A percentile compares a stretch with the other conserved stretches of the same genome.
These are phyloP conservation scores for Zalaria sp. DNA, from an alignment of 2,329 filamentous ascomycete species.

Conservation along the genomic window DNA sequence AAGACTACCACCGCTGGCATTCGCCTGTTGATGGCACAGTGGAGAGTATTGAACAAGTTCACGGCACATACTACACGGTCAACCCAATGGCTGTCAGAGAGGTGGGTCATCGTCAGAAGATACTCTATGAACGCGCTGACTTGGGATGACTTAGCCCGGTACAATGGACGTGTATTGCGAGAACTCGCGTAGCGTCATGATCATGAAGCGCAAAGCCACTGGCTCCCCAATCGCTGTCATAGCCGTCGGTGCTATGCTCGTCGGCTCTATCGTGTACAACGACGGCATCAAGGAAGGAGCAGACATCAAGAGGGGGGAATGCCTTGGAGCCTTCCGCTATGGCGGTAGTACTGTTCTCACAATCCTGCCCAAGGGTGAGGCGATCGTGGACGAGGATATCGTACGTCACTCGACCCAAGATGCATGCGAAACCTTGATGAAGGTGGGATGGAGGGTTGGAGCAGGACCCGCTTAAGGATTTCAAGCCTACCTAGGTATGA, in stretches of 20 bases:
- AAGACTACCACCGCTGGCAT: conserved; percentile 29
- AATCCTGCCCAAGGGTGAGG: conserved; percentile 21
- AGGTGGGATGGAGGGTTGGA: conserved; percentile 23
- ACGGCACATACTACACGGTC: conserved; percentile 27
- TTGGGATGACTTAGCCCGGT: conserved; percentile 9
- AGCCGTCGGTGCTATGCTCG: conserved; percentile 30
- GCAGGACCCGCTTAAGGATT: neutral
- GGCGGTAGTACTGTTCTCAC: conserved; percentile 30
- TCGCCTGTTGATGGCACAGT: conserved; percentile 20
- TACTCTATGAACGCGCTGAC: too few relatives aligned
- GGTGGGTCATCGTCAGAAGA: neutral
- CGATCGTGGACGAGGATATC: conserved; percentile 24
- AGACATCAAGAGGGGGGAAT: conserved; percentile 23
- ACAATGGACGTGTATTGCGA: conserved; percentile 30
- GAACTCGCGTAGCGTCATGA: conserved; percentile 27
- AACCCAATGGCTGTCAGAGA: conserved; percentile 29
- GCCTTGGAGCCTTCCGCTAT: conserved; percentile 27
- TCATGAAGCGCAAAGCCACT: conserved; percentile 16
- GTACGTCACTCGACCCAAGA: conserved; percentile 22
- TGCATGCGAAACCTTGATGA: conserved; percentile 25
- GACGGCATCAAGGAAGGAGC: conserved; percentile 18
- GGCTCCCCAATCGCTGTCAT: conserved; percentile 20
- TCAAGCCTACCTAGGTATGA: too few relatives aligned
- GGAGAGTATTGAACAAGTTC: conserved; percentile 21
- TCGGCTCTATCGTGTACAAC: conserved; percentile 28